A percentile compares a stretch with the other conserved stretches of the same genome.
phyloP scores from a whole-genome alignment of 768 basidiomycete species.

The Lyophyllum atratum region DNA sequence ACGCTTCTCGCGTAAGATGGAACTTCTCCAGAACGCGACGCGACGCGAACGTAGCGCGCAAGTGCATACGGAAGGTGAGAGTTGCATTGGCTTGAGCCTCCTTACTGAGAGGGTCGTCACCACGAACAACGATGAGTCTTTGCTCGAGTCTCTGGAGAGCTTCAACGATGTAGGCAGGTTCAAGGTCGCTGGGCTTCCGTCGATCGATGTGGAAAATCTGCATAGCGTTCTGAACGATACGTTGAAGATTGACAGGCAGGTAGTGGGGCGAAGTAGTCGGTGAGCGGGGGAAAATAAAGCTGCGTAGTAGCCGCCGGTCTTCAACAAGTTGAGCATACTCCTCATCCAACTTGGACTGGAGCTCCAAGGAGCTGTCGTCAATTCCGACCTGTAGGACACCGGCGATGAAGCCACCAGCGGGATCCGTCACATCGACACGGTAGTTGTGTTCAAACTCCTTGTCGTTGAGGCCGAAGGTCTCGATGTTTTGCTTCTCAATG shows the following conservation, averaged over 20 bases:
- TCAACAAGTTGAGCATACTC: slow-evolving; percentile 57
- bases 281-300: slow-evolving; percentile 79
- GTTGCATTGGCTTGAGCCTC: slow-evolving; percentile 90
- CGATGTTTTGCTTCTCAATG: slow-evolving; percentile 94
- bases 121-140: slow-evolving; percentile 86
- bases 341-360: slow-evolving; percentile 85
- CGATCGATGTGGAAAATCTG: slow-evolving; percentile 98
- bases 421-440: slow-evolving; percentile 92
- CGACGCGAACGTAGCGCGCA: slow-evolving; percentile 85
- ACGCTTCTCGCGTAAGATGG: slow-evolving; percentile 90
- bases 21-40: slow-evolving; percentile 86
- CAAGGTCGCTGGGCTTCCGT: slow-evolving; percentile 90
- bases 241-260: slow-evolving; percentile 93
- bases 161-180: slow-evolving; percentile 85
- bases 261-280: slow-evolving; percentile 76
- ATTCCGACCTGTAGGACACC: slow-evolving; percentile 86
- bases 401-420: slow-evolving; percentile 73
- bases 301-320: slow-evolving; percentile 80
- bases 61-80: slow-evolving; percentile 89
- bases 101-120: slow-evolving; percentile 69
- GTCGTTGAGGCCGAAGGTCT: slow-evolving; percentile 83
- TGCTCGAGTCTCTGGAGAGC: slow-evolving; percentile 72
- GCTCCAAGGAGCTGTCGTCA: slow-evolving; percentile 78
- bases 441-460: slow-evolving; percentile 88
- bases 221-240: slow-evolving; percentile 92